Conservation (phyloP, 768 basidiomycete species). For the Tulasnella calospora region DNA sequence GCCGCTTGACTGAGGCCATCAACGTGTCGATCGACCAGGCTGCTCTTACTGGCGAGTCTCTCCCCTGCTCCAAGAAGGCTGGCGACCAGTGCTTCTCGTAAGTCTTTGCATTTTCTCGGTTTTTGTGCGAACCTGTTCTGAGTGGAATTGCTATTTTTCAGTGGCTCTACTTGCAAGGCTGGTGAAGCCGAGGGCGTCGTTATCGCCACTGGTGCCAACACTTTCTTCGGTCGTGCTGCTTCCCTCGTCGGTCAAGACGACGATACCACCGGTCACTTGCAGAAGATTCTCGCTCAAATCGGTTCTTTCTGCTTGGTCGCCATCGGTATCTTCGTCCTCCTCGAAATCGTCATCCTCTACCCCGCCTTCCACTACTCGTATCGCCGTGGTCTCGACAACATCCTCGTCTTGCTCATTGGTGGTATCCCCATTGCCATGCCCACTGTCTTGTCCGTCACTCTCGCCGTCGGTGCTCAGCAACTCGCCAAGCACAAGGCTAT, state of each 20-base stretch:
- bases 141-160: constrained; percentile 34
- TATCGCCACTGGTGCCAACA: constrained; percentile 96
- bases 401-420: constrained; percentile 97
- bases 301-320: constrained; percentile 95
- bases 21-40: constrained; percentile 99
- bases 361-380: constrained; percentile 86
- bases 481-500: constrained; percentile 99
- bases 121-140: background rate
- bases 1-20: constrained; percentile 92
- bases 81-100: constrained; percentile 98
- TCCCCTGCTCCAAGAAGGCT: constrained; percentile 85
- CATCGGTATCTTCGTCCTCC: constrained; percentile 93
- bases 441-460: constrained; percentile 94
- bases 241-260: constrained; percentile 97
- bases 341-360: constrained; percentile 91
- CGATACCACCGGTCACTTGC: constrained; percentile 96
- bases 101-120: constrained; percentile 37
- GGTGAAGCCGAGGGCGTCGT: constrained; percentile 99
- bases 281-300: constrained; percentile 96
- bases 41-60: constrained; percentile 94
- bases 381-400: constrained; percentile 93
- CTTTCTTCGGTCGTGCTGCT: constrained; percentile 98
- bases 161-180: constrained; percentile 97
- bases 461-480: constrained; percentile 97
- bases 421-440: constrained; percentile 99